Evolutionary conservation across 371 early-diverging fungal genomes (phyloP), one percentile per base, ranked within the genome.

Genomic region (Mucor mucedo): DNA sequence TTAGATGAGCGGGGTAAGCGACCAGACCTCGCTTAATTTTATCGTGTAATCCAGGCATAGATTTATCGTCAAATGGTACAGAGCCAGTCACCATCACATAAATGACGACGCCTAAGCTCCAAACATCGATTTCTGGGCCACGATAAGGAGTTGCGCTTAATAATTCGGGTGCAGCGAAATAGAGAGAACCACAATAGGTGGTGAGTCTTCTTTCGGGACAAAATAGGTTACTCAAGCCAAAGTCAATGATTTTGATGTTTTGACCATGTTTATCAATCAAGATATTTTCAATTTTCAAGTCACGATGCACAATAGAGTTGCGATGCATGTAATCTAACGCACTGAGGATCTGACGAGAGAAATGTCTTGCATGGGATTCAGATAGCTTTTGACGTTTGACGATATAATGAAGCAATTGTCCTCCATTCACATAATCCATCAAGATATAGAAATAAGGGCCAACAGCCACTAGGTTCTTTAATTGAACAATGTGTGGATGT

Each of bases 81-180:
- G 86, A 87, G 32, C 98, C 99, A 58, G 92, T 93, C 5, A 95
- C 91, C 70, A 98, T 89, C 6, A 95, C 97, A 68, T 94, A 98
- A 32, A 98, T 81, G 13, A 98, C 93, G 33, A 98, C 93, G 9
- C 98, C 99, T 63, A 98, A 83, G 63, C 92, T 91, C 98, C 98
- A 98, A 8, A 98, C 83, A 74, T 98, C 98, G 7, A 97, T 90
- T 69, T 97, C 98, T 13, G 98, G 97, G 0, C 98, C 98, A 3
- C 84, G 87, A 66, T 98, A 98, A 4, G 89, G 85, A 48, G 89
- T 83, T 3, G 96, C 97, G 39, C 85, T 83, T 14, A 98, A 77
- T 41, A 98, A 73, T 73, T 98, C 99, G 3, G 99, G 99, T 0
- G 98, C 96, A 6, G 97, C 98, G 90, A 97, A 98, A 70, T 98